Evolutionary conservation across 129 eudicot species (phyloP), one percentile per base, ranked within the genome.

Genomic region (Flaveria robusta): DNA sequence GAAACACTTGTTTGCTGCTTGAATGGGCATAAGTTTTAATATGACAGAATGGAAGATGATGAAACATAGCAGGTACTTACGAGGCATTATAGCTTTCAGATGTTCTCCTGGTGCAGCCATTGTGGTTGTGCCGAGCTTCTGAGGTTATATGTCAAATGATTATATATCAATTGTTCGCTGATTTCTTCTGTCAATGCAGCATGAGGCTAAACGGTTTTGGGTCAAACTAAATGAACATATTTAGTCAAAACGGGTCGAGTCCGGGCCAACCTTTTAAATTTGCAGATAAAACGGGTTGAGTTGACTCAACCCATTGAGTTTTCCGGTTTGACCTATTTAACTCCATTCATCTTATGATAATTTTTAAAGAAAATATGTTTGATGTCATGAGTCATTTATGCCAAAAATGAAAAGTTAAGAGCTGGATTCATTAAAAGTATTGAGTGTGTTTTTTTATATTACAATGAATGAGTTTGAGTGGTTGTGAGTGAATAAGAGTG

Each of bases 1-100:
- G 13, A 43, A 43, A 2, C 49, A 43, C 0, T 43, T 43, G 49
- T 43, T 43, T 42, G 47, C 39, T 34, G 39, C 39, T 34, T 34
- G 39, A 34, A 34, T 34, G 39, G 1, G 39, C 1, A 34, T 34
- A 5, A 43, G 1, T 15, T 66, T 12, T 2, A 52, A 23, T 43
- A 0, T 23, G 78, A 74, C 70, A 47, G 82, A 80, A 70, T 54
- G 84, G 87, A 72, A 79, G 68, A 70, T 84, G 87, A 84, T 71
- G 87, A 79, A 81, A 52, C 22, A 79, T 75, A 75, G 78, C 87
- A 83, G 84, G 87, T 84, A 79, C 81, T 79, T 84, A 75, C 26
- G 84, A 80, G 79, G 76, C n/a, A 24, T 59, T 59, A 47, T 41
- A n/a, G 12, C 78, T 47, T 63, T 16, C 9, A 23, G 78, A 70